Percentiles rank a stretch among this genome's conserved stretches.
These are phyloP conservation scores for Dipodascus geniculatus DNA, from an alignment of 805 yeast genomes.

Conservation along the genomic window DNA sequence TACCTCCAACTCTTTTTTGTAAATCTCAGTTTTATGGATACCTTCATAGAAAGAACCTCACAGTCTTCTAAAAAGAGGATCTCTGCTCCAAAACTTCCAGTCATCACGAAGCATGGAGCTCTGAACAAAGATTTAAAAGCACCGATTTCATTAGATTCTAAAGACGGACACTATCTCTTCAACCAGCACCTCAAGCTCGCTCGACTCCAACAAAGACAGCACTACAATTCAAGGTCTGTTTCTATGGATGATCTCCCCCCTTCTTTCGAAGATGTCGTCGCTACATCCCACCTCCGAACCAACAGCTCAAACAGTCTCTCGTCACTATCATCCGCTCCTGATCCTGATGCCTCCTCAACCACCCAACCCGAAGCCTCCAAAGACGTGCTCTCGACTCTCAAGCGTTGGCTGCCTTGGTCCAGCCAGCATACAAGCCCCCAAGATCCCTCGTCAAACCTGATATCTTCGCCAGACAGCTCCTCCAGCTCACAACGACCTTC, in stretches of 20 bases:
- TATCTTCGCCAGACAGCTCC: background rate
- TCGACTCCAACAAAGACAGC: background rate
- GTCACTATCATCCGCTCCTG: background rate
- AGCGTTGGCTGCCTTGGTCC: background rate
- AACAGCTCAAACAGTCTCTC: background rate
- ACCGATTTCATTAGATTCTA: background rate
- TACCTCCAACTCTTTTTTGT: too few species aligned
- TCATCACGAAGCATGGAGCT: background rate
- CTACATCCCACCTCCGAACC: background rate
- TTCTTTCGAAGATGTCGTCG: background rate
- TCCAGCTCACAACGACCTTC: background rate
- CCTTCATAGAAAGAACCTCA: background rate
- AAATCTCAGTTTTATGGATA: background rate
- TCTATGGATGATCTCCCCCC: constrained; percentile 1
- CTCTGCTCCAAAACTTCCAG: background rate
- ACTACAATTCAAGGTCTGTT: background rate
- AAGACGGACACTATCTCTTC: background rate
- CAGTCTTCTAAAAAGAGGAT: background rate
- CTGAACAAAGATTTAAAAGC: background rate
- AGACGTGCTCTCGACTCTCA: background rate
- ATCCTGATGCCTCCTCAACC: background rate
- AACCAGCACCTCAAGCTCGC: background rate
- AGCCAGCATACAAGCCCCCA: background rate
- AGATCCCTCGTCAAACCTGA: background rate
- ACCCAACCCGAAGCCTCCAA: background rate